A percentile compares a stretch with the other conserved stretches of the same genome.
These are phyloP conservation scores for Fulvia fulva DNA, from an alignment of 2,329 filamentous ascomycete genomes.

Conservation along the genomic window DNA sequence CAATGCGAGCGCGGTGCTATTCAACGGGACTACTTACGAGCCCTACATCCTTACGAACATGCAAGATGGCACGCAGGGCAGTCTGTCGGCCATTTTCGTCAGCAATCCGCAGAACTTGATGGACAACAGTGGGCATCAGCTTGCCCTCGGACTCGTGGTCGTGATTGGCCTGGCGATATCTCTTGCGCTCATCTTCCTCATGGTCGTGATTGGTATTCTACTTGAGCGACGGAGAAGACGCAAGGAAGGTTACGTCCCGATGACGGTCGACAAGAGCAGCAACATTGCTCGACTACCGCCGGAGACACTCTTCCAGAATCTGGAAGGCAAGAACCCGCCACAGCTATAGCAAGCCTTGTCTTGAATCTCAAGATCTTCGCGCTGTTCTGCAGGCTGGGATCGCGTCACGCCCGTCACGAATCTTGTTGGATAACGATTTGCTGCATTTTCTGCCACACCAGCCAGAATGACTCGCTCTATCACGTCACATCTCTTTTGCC, in stretches of 20 bases:
- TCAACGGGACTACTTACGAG: conserved; percentile 72
- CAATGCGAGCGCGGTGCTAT: conserved; percentile 78
- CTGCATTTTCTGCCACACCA: conserved; percentile 1
- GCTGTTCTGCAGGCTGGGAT: conserved; percentile 4
- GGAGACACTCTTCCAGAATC: conserved; percentile 29
- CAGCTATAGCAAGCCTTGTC: conserved; percentile 14
- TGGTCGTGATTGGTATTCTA: conserved; percentile 70
- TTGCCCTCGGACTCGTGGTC: conserved; percentile 73
- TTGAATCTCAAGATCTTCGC: neutral
- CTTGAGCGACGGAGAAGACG: conserved; percentile 72
- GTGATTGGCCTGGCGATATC: conserved; percentile 77
- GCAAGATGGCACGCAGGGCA: conserved; percentile 60
- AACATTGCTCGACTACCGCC: conserved; percentile 52
- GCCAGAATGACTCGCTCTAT: neutral
- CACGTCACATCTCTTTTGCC: neutral
- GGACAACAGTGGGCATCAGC: conserved; percentile 46
- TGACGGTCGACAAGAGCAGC: conserved; percentile 44
- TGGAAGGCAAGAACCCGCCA: conserved; percentile 26
- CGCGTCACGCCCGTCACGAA: conserved; percentile 9
- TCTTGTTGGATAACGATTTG: neutral
- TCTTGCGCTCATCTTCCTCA: conserved; percentile 69
- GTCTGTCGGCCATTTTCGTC: conserved; percentile 77
- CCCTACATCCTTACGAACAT: conserved; percentile 79
- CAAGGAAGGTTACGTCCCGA: conserved; percentile 75
- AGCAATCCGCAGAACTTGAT: conserved; percentile 74